Conservation (phyloP, 2,329 filamentous ascomycete genomes). For the Aspergillus flavus region DNA sequence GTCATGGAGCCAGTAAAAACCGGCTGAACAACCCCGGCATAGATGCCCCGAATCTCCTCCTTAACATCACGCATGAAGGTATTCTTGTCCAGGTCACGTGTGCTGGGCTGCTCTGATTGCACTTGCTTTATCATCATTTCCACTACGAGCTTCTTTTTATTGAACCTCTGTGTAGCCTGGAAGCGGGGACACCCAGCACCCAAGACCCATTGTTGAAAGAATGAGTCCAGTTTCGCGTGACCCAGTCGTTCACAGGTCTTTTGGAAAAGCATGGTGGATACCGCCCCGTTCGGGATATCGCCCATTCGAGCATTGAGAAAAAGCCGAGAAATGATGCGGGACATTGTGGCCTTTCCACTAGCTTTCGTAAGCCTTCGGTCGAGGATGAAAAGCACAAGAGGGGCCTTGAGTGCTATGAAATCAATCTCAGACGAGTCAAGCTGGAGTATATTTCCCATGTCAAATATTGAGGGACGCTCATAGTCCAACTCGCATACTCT, state of each 20-base stretch:
- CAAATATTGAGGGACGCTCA: conserved; percentile 77
- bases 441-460: conserved; percentile 75
- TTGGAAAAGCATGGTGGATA: conserved; percentile 77
- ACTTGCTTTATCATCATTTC: conserved; percentile 86
- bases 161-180: conserved; percentile 84
- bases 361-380: conserved; percentile 89
- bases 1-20: conserved; percentile 96
- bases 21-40: conserved; percentile 70
- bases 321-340: conserved; percentile 81
- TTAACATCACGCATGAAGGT: conserved; percentile 85
- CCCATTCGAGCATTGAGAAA: conserved; percentile 85
- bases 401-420: conserved; percentile 88
- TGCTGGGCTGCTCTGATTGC: conserved; percentile 60
- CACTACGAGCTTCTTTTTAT: conserved; percentile 95
- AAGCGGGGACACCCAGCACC: conserved; percentile 88
- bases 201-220: conserved; percentile 92
- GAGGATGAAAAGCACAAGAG: conserved; percentile 88
- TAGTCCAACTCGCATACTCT: conserved; percentile 79
- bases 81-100: conserved; percentile 65
- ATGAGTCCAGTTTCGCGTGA: conserved; percentile 81
- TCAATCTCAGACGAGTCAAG: conserved; percentile 84
- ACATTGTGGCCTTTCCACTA: conserved; percentile 79
- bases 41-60: conserved; percentile 72
- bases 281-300: conserved; percentile 68
- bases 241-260: conserved; percentile 85